Conservation (phyloP, 2,329 filamentous ascomycete genomes). For the Diplodia sapinea region DNA sequence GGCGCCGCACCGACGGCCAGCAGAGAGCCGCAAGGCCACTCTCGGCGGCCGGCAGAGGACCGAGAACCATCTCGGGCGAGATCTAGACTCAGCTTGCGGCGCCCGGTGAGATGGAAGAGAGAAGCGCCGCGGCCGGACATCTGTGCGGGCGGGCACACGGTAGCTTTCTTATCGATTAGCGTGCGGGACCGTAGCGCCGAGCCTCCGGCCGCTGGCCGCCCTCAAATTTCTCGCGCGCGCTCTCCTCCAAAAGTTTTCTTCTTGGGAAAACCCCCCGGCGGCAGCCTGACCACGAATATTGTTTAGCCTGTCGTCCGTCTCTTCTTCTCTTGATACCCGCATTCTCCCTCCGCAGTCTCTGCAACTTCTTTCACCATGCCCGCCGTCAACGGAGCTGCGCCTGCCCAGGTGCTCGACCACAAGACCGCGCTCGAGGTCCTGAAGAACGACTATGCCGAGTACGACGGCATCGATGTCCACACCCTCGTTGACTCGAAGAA, state of each 20-base stretch:
- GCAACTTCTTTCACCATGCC: slow-evolving; percentile 63
- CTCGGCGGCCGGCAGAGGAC: not conserved
- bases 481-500: slow-evolving; percentile 89
- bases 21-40: not conserved
- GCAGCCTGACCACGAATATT: slow-evolving; percentile 62
- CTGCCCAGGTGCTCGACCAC: slow-evolving; percentile 70
- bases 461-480: slow-evolving; percentile 86
- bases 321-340: slow-evolving; percentile 19
- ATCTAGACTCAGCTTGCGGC: not conserved
- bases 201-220: slow-evolving; percentile 25
- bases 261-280: slow-evolving; percentile 57
- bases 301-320: slow-evolving; percentile 41
- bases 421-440: slow-evolving; percentile 79
- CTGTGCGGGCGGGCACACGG: not conserved
- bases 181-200: slow-evolving; percentile 19
- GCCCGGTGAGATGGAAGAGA: not conserved
- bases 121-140: not conserved
- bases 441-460: slow-evolving; percentile 73
- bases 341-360: slow-evolving; percentile 11
- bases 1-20: not conserved
- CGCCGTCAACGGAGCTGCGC: slow-evolving; percentile 66
- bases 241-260: slow-evolving; percentile 45
- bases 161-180: slow-evolving; percentile 25
- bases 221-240: slow-evolving; percentile 35
- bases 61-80: not conserved